Conservation (phyloP, 495 filamentous ascomycete species). For the Aspergillus indologenus region DNA sequence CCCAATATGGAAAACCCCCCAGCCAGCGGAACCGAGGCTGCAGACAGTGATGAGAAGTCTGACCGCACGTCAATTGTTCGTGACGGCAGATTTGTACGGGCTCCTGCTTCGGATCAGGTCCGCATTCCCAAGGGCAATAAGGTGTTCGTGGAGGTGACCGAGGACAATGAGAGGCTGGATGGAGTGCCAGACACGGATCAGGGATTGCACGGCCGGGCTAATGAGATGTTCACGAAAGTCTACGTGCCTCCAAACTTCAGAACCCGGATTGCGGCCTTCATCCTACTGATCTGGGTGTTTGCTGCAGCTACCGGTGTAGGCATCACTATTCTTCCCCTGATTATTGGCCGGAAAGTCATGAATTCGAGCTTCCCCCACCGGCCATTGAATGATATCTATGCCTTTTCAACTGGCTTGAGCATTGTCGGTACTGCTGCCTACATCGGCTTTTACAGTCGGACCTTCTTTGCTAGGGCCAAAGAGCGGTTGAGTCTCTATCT, state of each 20-base stretch:
- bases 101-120: conserved; percentile 88
- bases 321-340: conserved; percentile 81
- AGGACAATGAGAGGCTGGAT: conserved; percentile 64
- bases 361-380: conserved; percentile 60
- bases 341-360: conserved; percentile 78
- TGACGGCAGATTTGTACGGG: conserved; percentile 82
- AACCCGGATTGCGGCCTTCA: conserved; percentile 75
- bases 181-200: conserved; percentile 55
- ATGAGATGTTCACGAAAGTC: conserved; percentile 70
- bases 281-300: conserved; percentile 89
- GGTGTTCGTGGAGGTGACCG: conserved; percentile 80
- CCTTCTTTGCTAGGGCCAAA: conserved; percentile 38
- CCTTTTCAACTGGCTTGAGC: conserved; percentile 85
- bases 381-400: conserved; percentile 91
- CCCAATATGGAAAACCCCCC: conserved; percentile 48
- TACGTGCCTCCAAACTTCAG: conserved; percentile 89
- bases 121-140: conserved; percentile 79
- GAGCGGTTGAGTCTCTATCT: conserved; percentile 31
- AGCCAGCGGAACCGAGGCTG: conserved; percentile 33
- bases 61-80: conserved; percentile 54
- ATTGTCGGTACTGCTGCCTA: conserved; percentile 66
- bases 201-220: conserved; percentile 62
- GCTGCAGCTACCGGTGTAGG: conserved; percentile 88
- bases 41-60: conserved; percentile 33
- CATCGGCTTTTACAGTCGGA: conserved; percentile 49